Conservation (phyloP, 2,329 filamentous ascomycete genomes). For the Alternaria ethzedia region DNA sequence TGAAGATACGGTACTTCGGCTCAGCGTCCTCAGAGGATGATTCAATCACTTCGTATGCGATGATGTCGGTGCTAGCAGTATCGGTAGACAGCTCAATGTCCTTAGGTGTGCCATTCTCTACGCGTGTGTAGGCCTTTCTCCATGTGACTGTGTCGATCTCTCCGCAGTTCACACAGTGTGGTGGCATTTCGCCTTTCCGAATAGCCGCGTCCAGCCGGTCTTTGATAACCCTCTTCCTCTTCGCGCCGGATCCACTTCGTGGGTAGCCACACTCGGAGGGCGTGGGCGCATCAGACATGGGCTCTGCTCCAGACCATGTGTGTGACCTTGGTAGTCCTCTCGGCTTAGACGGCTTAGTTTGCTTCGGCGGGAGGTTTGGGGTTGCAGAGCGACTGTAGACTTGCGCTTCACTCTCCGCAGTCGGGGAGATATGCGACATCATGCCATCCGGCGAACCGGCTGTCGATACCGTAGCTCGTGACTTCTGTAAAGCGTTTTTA, state of each 20-base stretch:
- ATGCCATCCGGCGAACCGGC: conserved; percentile 28
- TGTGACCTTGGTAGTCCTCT: conserved; percentile 44
- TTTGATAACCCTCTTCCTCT: conserved; percentile 70
- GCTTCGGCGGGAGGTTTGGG: conserved; percentile 24
- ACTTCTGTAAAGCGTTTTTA: conserved; percentile 4
- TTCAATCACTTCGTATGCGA: conserved; percentile 42
- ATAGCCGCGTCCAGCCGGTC: conserved; percentile 66
- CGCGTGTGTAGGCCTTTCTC: conserved; percentile 89
- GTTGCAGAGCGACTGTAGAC: conserved; percentile 34
- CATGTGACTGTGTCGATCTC: conserved; percentile 96
- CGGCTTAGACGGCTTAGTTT: conserved; percentile 27
- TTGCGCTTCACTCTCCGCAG: conserved; percentile 23
- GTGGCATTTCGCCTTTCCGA: conserved; percentile 80
- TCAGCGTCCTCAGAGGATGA: conserved; percentile 62
- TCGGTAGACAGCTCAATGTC: conserved; percentile 68
- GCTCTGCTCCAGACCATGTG: conserved; percentile 46
- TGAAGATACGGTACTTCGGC: conserved; percentile 74
- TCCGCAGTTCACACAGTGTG: conserved; percentile 90
- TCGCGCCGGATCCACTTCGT: conserved; percentile 61
- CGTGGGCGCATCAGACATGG: conserved; percentile 40
- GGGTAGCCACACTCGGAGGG: conserved; percentile 28
- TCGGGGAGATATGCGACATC: conserved; percentile 23
- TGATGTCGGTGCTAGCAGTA: conserved; percentile 74
- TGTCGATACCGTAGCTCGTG: conserved; percentile 14
- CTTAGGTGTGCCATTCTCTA: conserved; percentile 71